phyloP scores from a whole-genome alignment of 2,329 filamentous ascomycete genomes.

The Coniosporium tulheliwenetii region DNA sequence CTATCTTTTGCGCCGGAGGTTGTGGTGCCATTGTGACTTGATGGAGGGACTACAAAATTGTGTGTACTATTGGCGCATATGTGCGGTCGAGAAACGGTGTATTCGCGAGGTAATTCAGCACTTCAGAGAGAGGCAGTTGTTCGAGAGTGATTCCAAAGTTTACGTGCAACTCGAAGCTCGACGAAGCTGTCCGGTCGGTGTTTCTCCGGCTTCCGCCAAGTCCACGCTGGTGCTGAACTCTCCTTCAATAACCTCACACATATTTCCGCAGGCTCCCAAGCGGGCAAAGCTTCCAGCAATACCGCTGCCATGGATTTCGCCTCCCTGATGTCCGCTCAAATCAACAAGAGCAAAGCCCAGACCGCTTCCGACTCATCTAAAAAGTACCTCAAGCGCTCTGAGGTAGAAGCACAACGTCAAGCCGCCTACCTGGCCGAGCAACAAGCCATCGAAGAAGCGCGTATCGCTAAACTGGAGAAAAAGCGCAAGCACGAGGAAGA shows the following conservation, averaged over 20 bases:
- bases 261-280: no score
- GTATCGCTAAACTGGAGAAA: conserved; percentile 50
- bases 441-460: conserved; percentile 53
- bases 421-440: conserved; percentile 74
- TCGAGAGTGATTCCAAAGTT: no score
- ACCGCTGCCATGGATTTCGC: conserved; percentile 73
- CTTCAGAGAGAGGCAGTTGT: no score
- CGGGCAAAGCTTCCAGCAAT: no score
- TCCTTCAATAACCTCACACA: no score
- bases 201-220: no score
- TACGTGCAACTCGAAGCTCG: no score
- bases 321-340: conserved; percentile 81
- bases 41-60: background rate
- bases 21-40: conserved; percentile 15
- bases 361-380: conserved; percentile 27
- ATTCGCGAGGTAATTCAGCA: no score
- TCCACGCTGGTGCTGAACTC: no score
- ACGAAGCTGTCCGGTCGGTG: no score
- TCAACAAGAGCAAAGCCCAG: conserved; percentile 58
- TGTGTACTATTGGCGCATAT: background rate
- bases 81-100: background rate
- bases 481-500: conserved; percentile 90
- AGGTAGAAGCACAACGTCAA: conserved; percentile 69
- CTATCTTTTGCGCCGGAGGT: conserved; percentile 30
- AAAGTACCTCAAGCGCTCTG: conserved; percentile 75